Evolutionary conservation across 2,329 filamentous ascomycete genomes (phyloP).

Genomic region (Sclerotinia minor): DNA sequence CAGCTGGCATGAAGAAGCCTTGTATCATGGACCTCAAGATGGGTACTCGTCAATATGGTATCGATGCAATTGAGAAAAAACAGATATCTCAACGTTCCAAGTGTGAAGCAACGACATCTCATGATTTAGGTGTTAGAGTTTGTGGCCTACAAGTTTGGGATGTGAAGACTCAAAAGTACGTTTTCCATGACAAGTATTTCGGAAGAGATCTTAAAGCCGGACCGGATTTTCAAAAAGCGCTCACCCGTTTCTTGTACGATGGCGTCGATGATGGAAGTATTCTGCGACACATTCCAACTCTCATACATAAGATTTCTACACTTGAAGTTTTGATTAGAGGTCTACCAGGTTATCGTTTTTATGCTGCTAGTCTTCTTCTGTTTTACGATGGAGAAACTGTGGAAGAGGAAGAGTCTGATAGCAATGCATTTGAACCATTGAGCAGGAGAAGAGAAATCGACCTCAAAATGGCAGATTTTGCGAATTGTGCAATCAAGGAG

Average conservation of each 20-base stretch:
- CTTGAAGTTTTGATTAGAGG: slow-evolving; percentile 80
- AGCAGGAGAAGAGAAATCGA: slow-evolving; percentile 62
- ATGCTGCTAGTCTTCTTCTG: slow-evolving; percentile 91
- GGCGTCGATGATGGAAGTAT: slow-evolving; percentile 80
- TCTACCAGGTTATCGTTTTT: slow-evolving; percentile 86
- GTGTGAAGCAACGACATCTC: slow-evolving; percentile 88
- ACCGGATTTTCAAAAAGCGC: slow-evolving; percentile 80
- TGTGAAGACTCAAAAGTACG: slow-evolving; percentile 74
- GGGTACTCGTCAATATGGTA: slow-evolving; percentile 95
- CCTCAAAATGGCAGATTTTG: slow-evolving; percentile 97
- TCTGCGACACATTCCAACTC: slow-evolving; percentile 80
- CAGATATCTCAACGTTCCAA: slow-evolving; percentile 90
- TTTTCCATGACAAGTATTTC: slow-evolving; percentile 99
- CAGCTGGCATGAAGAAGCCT: slow-evolving; percentile 91
- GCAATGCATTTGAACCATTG: slow-evolving; percentile 45
- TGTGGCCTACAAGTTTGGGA: slow-evolving; percentile 98
- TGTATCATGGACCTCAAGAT: slow-evolving; percentile 98
- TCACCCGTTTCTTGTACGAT: slow-evolving; percentile 89
- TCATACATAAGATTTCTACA: slow-evolving; percentile 78
- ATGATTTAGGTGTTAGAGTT: slow-evolving; percentile 85
- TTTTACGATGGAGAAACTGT: slow-evolving; percentile 86
- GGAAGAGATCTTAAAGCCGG: slow-evolving; percentile 86
- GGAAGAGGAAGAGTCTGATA: slow-evolving; percentile 50
- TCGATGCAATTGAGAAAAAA: slow-evolving; percentile 90
- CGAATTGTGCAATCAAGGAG: slow-evolving; percentile 91